Evolutionary conservation across 768 basidiomycete genomes (phyloP).

Genomic region (Daedalea quercina): DNA sequence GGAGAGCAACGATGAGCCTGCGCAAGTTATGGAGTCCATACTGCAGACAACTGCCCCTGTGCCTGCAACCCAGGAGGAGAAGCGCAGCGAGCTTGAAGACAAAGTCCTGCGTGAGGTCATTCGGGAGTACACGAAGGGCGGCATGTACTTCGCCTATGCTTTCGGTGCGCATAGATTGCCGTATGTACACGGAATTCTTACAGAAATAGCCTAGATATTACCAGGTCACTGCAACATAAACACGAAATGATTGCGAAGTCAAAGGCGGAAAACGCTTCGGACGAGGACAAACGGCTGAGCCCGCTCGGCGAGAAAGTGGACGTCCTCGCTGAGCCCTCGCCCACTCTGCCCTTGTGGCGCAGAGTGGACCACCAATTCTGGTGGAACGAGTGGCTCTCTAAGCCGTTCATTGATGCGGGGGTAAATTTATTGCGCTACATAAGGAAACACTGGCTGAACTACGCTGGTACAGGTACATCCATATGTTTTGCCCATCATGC

Average conservation of each 20-base stretch:
- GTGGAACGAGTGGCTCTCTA: conserved; percentile 91
- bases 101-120: conserved; percentile 80
- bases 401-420: conserved; percentile 82
- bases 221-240: conserved; percentile 78
- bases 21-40: conserved; percentile 49
- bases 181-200: background rate
- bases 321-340: conserved; percentile 62
- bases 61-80: conserved; percentile 58
- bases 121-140: conserved; percentile 71
- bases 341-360: conserved; percentile 84
- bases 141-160: conserved; percentile 86
- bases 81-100: conserved; percentile 68
- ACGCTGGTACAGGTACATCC: conserved; percentile 54
- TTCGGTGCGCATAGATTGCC: conserved; percentile 49
- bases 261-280: conserved; percentile 47
- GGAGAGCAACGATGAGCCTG: conserved; percentile 27
- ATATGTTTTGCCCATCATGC: conserved; percentile 87
- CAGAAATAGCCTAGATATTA: conserved; percentile 49
- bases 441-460: background rate
- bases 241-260: conserved; percentile 55
- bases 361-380: conserved; percentile 87
- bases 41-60: conserved; percentile 55
- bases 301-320: conserved; percentile 35
- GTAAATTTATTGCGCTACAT: conserved; percentile 30
- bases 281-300: conserved; percentile 20